Base-by-base conservation (phyloP, 2,329 filamentous ascomycete genomes). In the Knoxdaviesia proteae region DNA sequence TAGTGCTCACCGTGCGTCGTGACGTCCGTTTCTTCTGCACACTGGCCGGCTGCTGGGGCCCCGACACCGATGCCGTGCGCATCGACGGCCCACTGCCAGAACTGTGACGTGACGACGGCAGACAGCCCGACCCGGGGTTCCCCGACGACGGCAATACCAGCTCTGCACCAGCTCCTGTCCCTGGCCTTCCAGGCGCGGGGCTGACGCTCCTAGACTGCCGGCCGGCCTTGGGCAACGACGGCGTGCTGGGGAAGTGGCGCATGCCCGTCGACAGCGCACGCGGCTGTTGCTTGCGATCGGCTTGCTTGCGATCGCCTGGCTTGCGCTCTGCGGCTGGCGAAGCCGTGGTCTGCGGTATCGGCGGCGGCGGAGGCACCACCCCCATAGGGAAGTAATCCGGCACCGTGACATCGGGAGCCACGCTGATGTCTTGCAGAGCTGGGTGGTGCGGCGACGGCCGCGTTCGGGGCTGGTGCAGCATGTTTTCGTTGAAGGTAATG, bases 231-330 rank as follows among this genome's bases (percentile, higher is more conserved):
- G 11, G 11, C n/a, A 44, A n/a, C 32, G 31, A 10, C 6, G 34
- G 33, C 11, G 11, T 11, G 38, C 38, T 39, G 30, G n/a, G 32
- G 29, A 40, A 35, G 8, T 40, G 33, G 33, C 42, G 42, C 38
- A 40, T 44, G n/a, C 42, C 36, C 34, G 38, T 44, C 6, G 42
- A 44, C 8, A 31, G 38, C 6, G 42, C 42, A 8, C 42, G 38
- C 2, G 42, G 42, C 38, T 36, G 37, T 5, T 11, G 32, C 33
- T 38, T 38, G 30, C 38, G 42, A n/a, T 38, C 31, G 11, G 34
- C 10, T 9, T 38, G 35, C 7, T 38, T 20, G 20, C 20, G 20
- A 20, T 20, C 20, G 20, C 2, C 20, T 20, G 2, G 20, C 3
- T 20, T 20, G 20, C 20, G 20, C 20, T 20, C 20, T 20, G 20